These are phyloP conservation scores for Mucor mucedo DNA, from an alignment of 371 early-diverging fungal species.

Conservation along the genomic window DNA sequence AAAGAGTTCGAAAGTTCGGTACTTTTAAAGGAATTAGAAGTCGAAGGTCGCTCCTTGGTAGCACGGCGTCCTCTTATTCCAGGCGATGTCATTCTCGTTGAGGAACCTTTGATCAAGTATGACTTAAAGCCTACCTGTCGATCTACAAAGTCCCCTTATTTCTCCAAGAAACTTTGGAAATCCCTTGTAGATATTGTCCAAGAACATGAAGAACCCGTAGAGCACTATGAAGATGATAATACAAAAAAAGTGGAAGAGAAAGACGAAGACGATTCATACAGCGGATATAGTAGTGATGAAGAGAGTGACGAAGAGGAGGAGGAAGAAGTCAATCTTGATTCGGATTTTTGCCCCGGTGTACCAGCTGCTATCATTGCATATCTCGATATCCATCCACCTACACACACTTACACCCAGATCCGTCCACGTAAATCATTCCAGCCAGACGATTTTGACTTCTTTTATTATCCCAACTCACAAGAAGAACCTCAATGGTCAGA, in stretches of 20 bases:
- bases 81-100: conserved; percentile 47
- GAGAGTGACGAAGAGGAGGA: conserved; percentile 25
- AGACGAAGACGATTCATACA: conserved; percentile 18
- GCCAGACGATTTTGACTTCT: conserved; percentile 41
- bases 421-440: conserved; percentile 13
- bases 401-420: conserved; percentile 6
- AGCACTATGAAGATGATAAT: neutral
- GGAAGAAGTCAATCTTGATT: conserved; percentile 14
- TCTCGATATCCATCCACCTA: conserved; percentile 32
- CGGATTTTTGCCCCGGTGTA: conserved; percentile 49
- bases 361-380: conserved; percentile 58
- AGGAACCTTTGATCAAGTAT: conserved; percentile 44
- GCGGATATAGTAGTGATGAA: conserved; percentile 14
- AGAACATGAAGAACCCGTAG: conserved; percentile 19
- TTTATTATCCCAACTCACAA: conserved; percentile 42
- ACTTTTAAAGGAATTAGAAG: conserved; percentile 34
- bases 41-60: conserved; percentile 48
- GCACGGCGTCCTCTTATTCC: conserved; percentile 32
- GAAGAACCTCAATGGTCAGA: conserved; percentile 23
- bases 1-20: conserved; percentile 32
- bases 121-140: conserved; percentile 44
- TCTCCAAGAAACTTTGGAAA: conserved; percentile 46
- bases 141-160: conserved; percentile 47
- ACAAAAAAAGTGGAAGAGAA: neutral
- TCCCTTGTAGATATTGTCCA: conserved; percentile 22